These are phyloP conservation scores for Magnolia sinica DNA, from an alignment of 164 flowering plant species.

Conservation along the genomic window DNA sequence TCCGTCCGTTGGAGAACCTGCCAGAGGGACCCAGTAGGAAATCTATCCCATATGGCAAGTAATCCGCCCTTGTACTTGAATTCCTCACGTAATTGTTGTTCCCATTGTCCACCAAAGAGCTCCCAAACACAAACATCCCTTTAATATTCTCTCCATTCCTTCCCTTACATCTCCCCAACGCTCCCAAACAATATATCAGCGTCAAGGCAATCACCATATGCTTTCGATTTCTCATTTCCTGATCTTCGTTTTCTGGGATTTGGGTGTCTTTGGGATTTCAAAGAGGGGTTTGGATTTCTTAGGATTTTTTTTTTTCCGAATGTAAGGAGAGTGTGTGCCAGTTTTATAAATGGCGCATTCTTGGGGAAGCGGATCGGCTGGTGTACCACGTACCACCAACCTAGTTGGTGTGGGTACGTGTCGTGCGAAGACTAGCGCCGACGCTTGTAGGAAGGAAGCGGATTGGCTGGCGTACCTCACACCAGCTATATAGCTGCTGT, in stretches of 20 bases:
- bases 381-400: too few species aligned
- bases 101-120: slow-evolving; percentile 77
- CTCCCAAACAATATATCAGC: background rate
- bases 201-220: background rate
- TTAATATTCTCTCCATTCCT: background rate
- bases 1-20: slow-evolving; percentile 62
- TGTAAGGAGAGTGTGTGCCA: background rate
- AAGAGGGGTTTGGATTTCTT: background rate
- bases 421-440: too few species aligned
- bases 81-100: slow-evolving; percentile 55
- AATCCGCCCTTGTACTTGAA: slow-evolving; percentile 41
- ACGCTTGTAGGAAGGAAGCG: too few species aligned
- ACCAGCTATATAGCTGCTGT: too few species aligned
- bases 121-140: slow-evolving; percentile 77
- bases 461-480: too few species aligned
- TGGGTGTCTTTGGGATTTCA: background rate
- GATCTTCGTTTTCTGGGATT: background rate
- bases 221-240: background rate
- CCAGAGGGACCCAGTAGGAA: slow-evolving; percentile 59
- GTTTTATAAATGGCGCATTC: too few species aligned
- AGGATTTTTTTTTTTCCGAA: background rate
- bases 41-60: slow-evolving; percentile 62
- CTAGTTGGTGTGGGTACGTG: too few species aligned
- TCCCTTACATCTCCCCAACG: background rate
- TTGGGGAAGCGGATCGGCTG: too few species aligned